Evolutionary conservation across 2,329 filamentous ascomycete species (phyloP).

Genomic region (Epichloe gansuensis): DNA sequence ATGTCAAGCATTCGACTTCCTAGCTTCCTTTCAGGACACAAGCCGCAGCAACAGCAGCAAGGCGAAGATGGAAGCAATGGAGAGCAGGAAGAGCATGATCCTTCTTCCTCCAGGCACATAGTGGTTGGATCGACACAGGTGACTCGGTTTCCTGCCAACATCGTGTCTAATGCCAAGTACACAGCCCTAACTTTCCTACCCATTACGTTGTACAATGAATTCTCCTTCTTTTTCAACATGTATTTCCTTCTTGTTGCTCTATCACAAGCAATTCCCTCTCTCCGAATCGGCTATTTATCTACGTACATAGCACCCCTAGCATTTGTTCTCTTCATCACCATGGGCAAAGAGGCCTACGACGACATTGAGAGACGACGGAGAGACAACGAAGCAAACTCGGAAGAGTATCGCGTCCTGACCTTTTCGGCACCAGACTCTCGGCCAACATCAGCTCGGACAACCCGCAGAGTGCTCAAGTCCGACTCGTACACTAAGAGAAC

Average conservation of each 20-base stretch:
- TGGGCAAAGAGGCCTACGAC: conserved; percentile 92
- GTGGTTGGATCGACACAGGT: conserved; percentile 62
- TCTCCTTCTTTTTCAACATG: conserved; percentile 99
- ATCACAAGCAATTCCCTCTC: conserved; percentile 78
- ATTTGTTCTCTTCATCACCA: conserved; percentile 82
- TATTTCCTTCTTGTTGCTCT: conserved; percentile 93
- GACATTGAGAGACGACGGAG: conserved; percentile 76
- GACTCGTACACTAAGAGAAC: conserved; percentile 16
- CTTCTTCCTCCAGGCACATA: conserved; percentile 60
- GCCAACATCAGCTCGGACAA: conserved; percentile 24
- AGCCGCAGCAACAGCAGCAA: conserved; percentile 13
- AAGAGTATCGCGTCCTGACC: conserved; percentile 66
- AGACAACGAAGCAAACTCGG: conserved; percentile 89
- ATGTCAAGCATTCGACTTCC: conserved; percentile 49
- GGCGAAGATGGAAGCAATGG: conserved; percentile 28
- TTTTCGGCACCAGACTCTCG: conserved; percentile 46
- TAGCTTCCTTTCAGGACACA: conserved; percentile 44
- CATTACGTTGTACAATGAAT: conserved; percentile 92
- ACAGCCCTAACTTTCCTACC: conserved; percentile 90
- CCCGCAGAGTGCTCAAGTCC: conserved; percentile 31
- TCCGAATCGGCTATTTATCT: conserved; percentile 86
- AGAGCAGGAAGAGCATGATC: conserved; percentile 43
- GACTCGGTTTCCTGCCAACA: conserved; percentile 73
- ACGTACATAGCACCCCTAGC: conserved; percentile 88
- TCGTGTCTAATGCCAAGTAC: conserved; percentile 95